Evolutionary conservation across 257 asterid species (phyloP).

Genomic region (Osmanthus fragrans): DNA sequence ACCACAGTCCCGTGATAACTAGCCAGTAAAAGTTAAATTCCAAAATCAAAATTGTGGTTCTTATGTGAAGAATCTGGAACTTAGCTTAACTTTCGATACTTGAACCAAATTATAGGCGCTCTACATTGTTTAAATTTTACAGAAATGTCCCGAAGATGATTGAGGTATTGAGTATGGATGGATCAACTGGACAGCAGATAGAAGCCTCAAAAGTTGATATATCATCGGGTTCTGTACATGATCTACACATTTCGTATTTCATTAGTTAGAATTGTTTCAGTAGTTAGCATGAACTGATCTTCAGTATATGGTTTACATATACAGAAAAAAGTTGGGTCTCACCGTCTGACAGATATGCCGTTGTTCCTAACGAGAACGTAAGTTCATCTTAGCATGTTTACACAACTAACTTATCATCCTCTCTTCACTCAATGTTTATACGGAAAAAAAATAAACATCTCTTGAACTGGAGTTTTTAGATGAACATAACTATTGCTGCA

Average conservation of each 20-base stretch:
- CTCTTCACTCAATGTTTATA: not conserved
- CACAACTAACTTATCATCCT: not conserved
- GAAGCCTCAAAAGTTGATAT: slow-evolving; percentile 66
- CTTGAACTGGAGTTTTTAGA: not conserved
- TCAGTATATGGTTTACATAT: slow-evolving; percentile 5
- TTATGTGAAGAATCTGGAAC: not conserved
- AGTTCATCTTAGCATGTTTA: slow-evolving; percentile 20
- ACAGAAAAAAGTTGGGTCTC: slow-evolving; percentile 77
- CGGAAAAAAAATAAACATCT: not conserved
- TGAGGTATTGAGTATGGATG: slow-evolving; percentile 79
- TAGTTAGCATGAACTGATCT: slow-evolving; percentile 1
- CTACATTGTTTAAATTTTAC: slow-evolving; percentile 13
- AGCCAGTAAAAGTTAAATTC: not conserved
- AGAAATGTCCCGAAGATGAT: slow-evolving; percentile 84
- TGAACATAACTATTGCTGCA: slow-evolving; percentile 22
- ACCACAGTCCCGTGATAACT: not conserved
- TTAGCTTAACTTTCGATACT: not conserved
- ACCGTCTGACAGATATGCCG: slow-evolving; percentile 92
- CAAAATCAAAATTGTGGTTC: not conserved
- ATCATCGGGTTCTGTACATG: slow-evolving; percentile 48
- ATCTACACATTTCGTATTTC: not conserved
- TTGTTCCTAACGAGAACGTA: slow-evolving; percentile 86
- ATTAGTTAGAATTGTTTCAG: not conserved
- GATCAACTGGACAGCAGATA: slow-evolving; percentile 73
- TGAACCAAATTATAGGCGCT: not conserved